Percentiles rank a stretch among this genome's conserved stretches.
These are phyloP conservation scores for Saccharomycopsis selenospora DNA, from an alignment of 805 yeast genomes.

Conservation along the genomic window DNA sequence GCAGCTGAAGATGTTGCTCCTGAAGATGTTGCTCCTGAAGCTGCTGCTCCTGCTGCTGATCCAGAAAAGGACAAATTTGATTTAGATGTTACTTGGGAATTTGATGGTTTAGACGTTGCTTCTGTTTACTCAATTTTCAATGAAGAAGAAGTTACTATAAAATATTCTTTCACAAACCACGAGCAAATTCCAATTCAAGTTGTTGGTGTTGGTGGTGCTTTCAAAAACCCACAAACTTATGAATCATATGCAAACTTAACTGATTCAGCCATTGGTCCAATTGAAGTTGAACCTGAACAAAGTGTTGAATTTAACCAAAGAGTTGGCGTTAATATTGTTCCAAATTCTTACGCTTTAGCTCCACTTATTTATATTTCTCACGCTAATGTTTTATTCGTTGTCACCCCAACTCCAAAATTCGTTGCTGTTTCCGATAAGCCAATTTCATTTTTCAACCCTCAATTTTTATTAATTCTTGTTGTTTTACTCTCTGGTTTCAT, in stretches of 20 bases:
- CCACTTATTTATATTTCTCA: constrained; percentile 53
- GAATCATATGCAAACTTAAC: constrained; percentile 54
- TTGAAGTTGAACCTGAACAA: constrained; percentile 39
- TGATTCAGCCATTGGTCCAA: constrained; percentile 55
- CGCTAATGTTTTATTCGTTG: constrained; percentile 42
- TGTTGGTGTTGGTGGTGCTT: constrained; percentile 63
- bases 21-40: constrained; percentile 7
- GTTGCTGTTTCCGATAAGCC: constrained; percentile 55
- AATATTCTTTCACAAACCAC: constrained; percentile 45
- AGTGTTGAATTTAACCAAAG: constrained; percentile 45
- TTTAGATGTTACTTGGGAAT: constrained; percentile 11
- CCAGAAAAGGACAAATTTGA: constrained; percentile 7
- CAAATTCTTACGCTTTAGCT: constrained; percentile 46
- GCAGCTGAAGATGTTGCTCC: constrained; percentile 6
- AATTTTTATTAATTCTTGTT: constrained; percentile 55
- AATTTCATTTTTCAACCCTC: constrained; percentile 66
- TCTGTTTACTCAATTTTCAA: constrained; percentile 32
- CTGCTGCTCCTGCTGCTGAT: constrained; percentile 3
- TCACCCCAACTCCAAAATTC: constrained; percentile 52
- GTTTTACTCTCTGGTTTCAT: constrained; percentile 44
- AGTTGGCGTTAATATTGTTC: constrained; percentile 52
- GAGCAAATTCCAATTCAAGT: constrained; percentile 46
- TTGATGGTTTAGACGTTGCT: constrained; percentile 8
- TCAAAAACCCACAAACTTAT: constrained; percentile 49
- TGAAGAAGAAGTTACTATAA: constrained; percentile 47